A percentile compares a stretch with the other conserved stretches of the same genome.
phyloP scores from a whole-genome alignment of 1,139 yeast species.

The Hemisphaericaspora subhashii region DNA sequence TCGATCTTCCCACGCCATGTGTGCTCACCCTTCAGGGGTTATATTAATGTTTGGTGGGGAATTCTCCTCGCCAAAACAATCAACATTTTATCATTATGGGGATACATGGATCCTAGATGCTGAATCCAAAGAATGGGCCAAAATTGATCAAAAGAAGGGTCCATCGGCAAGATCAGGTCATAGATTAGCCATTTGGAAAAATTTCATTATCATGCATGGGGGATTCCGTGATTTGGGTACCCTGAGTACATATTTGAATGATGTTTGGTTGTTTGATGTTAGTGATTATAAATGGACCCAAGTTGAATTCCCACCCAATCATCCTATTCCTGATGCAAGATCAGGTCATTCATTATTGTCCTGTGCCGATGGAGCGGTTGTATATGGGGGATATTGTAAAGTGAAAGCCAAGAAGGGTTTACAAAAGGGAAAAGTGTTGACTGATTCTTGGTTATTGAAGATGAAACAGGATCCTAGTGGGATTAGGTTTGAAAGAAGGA shows the following conservation, averaged over 20 bases:
- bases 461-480: conserved; percentile 85
- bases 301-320: conserved; percentile 81
- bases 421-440: conserved; percentile 89
- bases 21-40: conserved; percentile 88
- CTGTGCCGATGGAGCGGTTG: conserved; percentile 76
- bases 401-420: conserved; percentile 87
- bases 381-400: conserved; percentile 94
- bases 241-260: conserved; percentile 79
- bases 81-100: conserved; percentile 93
- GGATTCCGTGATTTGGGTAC: conserved; percentile 91
- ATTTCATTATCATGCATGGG: conserved; percentile 79
- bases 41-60: conserved; percentile 93
- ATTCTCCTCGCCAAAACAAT: conserved; percentile 93
- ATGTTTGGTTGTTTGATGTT: conserved; percentile 91
- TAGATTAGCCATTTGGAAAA: conserved; percentile 88
- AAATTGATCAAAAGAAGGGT: conserved; percentile 65
- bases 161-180: conserved; percentile 94
- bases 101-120: conserved; percentile 94
- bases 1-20: conserved; percentile 91
- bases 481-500: conserved; percentile 83
- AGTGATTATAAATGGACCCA: conserved; percentile 89
- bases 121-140: conserved; percentile 84
- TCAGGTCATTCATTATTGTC: conserved; percentile 92
- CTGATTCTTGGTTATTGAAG: conserved; percentile 84
- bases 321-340: conserved; percentile 83